Base-by-base conservation (phyloP, 495 filamentous ascomycete species). In the Beverwykella pulmonaria region DNA sequence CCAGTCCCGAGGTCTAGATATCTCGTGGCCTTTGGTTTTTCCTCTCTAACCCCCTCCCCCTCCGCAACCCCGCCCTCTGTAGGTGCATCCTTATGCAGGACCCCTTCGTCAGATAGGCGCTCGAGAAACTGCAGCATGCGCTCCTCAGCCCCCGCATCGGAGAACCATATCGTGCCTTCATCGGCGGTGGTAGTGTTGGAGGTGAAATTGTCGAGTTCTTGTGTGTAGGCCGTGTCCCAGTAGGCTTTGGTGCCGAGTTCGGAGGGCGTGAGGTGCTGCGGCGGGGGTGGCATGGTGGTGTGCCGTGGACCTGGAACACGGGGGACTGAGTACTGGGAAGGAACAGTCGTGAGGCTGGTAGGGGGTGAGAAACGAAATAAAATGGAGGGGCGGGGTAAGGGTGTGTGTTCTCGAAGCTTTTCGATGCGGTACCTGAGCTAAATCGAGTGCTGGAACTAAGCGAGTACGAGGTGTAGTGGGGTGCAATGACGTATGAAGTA, bases 1-100 rank as follows among this genome's bases (percentile, higher is more conserved):
- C 94, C 94, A 0, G 92, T 97, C 0, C 94, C 94, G 0, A 98
- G 79, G 65, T 89, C 87, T 0, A 97, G 81, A 54, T 96, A 86
- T 1, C 78, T 59, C 12, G 79, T 53, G 17, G 2, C 49, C 26
- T 48, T 19, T 48, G 2, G 19, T 27, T 53, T 23, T 26, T 26
- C 6, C 1, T 26, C n/a, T 49, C 30, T 54, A n/a, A 5, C 39
- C 8, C 27, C 20, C 23, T 32, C 56, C 17, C n/a, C 44, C 25
- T 52, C 7, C 41, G 1, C 46, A 5, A 44, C 61, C 56, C 47
- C 72, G 60, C 57, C 74, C 10, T 65, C 50, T 34, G 5, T 12
- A 25, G 32, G 22, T 7, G 52, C 22, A 53, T 32, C 70, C 30
- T 63, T 67, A 7, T 15, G 10, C 15, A 78, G 49, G 26, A 65